These are phyloP conservation scores for Leishmania lainsoni DNA, from an alignment of 208 protist genomes.

Conservation along the genomic window DNA sequence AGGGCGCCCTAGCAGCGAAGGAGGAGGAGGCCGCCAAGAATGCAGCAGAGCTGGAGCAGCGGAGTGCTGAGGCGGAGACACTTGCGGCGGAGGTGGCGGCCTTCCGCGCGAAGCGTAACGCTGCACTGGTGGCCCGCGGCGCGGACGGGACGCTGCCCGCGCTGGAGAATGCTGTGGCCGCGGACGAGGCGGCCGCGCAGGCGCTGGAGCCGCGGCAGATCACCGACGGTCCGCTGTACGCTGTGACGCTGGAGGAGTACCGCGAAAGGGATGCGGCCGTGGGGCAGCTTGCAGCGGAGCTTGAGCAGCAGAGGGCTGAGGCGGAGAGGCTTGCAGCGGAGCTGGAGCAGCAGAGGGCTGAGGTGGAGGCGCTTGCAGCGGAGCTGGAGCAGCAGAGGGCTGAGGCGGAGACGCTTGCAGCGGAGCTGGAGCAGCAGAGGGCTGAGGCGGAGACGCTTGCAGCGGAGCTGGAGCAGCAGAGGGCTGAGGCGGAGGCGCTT, in stretches of 20 bases:
- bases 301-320: not conserved
- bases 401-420: not conserved
- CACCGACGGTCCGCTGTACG: constrained; percentile 24
- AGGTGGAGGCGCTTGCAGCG: not conserved
- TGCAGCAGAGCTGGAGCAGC: too few species aligned
- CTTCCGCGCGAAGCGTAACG: too few species aligned
- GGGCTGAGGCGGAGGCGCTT: too few species aligned
- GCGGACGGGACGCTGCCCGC: constrained; percentile 34
- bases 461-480: too few species aligned
- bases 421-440: too few species aligned
- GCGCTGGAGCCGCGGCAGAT: constrained; percentile 18
- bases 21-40: constrained; percentile 13
- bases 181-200: constrained; percentile 20
- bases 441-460: too few species aligned
- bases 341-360: too few species aligned
- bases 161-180: constrained; percentile 2
- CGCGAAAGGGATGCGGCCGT: not conserved
- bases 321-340: too few species aligned
- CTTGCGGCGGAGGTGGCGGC: constrained; percentile 1
- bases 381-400: not conserved
- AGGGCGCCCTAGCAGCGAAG: constrained; percentile 3
- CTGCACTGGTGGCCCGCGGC: constrained; percentile 18
- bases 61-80: not conserved
- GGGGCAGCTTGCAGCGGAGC: constrained; percentile 1
- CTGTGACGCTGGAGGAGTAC: constrained; percentile 24